phyloP scores from a whole-genome alignment of 305 asterid genomes.

The Solanum hybrid region DNA sequence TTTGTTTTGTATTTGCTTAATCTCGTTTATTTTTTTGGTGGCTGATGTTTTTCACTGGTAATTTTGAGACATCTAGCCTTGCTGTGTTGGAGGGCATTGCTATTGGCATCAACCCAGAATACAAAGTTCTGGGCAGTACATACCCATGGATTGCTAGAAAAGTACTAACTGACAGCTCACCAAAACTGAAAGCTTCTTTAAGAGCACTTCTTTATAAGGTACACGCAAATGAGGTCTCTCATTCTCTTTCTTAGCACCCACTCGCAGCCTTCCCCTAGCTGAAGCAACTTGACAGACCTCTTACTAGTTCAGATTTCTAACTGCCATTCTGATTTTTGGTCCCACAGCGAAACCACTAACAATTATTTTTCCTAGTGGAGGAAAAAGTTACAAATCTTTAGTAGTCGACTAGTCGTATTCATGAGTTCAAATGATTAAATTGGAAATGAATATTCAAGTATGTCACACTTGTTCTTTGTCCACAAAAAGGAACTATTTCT shows the following conservation, averaged over 20 bases:
- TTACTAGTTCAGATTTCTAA: background rate
- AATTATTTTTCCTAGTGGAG: background rate
- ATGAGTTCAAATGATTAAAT: background rate
- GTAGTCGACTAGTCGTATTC: background rate
- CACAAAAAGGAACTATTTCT: background rate
- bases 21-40: background rate
- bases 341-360: background rate
- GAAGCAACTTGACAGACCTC: background rate
- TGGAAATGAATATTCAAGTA: background rate
- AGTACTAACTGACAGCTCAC: constrained; percentile 84
- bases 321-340: background rate
- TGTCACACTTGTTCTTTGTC: background rate
- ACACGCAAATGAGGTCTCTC: background rate
- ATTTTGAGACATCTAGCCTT: constrained; percentile 48
- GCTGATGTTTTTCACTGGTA: constrained; percentile 1
- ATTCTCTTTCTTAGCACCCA: background rate
- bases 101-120: constrained; percentile 57
- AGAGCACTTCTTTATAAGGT: constrained; percentile 84
- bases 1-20: background rate
- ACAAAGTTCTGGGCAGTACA: constrained; percentile 97
- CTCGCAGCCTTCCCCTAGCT: background rate
- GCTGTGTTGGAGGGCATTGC: constrained; percentile 98
- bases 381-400: background rate
- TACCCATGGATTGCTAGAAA: constrained; percentile 98
- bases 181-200: constrained; percentile 68